These are phyloP conservation scores for Erodium trifolium DNA, from an alignment of 441 rosid species.

Conservation along the genomic window DNA sequence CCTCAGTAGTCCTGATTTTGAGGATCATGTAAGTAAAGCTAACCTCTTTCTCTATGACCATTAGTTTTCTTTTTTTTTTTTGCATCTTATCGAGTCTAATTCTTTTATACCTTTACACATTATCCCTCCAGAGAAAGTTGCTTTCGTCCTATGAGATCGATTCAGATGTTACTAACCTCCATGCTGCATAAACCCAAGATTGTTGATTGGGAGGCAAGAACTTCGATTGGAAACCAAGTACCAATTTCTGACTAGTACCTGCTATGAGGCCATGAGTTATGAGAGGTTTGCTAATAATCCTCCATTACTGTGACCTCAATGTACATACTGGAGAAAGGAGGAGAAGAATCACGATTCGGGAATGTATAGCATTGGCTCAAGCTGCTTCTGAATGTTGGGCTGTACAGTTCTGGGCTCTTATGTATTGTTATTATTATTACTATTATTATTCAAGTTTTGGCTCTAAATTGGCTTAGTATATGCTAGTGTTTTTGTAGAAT, in stretches of 20 bases:
- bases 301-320: conserved; percentile 5
- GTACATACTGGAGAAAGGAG: conserved; percentile 15
- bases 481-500: neutral
- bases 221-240: neutral
- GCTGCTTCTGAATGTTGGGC: conserved; percentile 11
- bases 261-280: conserved; percentile 3
- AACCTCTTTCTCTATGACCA: neutral
- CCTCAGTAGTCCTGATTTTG: conserved; percentile 71
- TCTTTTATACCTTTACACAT: neutral
- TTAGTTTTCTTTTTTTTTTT: neutral
- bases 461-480: neutral
- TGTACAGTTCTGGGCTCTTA: conserved; percentile 23
- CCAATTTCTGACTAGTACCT: neutral
- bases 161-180: conserved; percentile 25
- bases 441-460: conserved; percentile 24
- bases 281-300: conserved; percentile 12
- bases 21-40: conserved; percentile 60
- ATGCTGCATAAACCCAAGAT: conserved; percentile 19
- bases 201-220: neutral
- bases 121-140: conserved; percentile 59
- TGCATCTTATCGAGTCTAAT: neutral
- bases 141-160: conserved; percentile 63
- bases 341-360: neutral
- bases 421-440: neutral
- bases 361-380: conserved; percentile 20